Base-by-base conservation (phyloP, 164 flowering plant genomes). In the Santalum album region DNA sequence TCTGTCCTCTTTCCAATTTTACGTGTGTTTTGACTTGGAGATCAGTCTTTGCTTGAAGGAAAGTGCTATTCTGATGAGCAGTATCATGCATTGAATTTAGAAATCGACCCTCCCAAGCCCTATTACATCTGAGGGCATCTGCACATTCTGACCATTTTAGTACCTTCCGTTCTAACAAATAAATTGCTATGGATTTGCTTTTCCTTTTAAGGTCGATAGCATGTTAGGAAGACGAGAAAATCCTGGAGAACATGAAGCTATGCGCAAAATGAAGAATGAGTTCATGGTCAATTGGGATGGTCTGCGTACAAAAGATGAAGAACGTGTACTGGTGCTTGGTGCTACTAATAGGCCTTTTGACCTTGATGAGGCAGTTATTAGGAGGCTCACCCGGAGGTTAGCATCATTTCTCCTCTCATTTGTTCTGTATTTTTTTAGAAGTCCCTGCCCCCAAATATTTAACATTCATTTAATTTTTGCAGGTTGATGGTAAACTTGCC, bases 271-370 rank as follows among this genome's bases (percentile, higher is more conserved):
- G 91, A 84, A 84, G 60, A 84, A 84, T 58, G 91, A 84, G 58
- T 84, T 84, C 54, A 84, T 84, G 91, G 82, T 84, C 34, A 84
- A 84, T 51, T 84, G 91, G 91, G 91, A 84, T 73, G 91, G 91
- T 39, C 71, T 84, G 25, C 82, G 87, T 11, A 91, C 98, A 16
- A 88, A 91, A 67, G 98, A 91, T 52, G 86, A 75, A 69, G 98
- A 91, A 68, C 81, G 96, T 34, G 96, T 86, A 17, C 56, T 91
- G 42, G 98, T 91, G 22, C 95, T 91, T 65, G 98, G 85, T 55
- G 98, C 98, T 19, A 91, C 98, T 18, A 91, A 91, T 67, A 78
- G 98, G 65, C 98, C 98, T 62, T 91, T 88, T 76, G 98, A 91
- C 68, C 88, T 84, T 58, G 91, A 84, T 66, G 91, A 84, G 70